Evolutionary conservation across 768 basidiomycete genomes (phyloP), one percentile per base, ranked within the genome.

Genomic region (Pleurotus tuber-regium): DNA sequence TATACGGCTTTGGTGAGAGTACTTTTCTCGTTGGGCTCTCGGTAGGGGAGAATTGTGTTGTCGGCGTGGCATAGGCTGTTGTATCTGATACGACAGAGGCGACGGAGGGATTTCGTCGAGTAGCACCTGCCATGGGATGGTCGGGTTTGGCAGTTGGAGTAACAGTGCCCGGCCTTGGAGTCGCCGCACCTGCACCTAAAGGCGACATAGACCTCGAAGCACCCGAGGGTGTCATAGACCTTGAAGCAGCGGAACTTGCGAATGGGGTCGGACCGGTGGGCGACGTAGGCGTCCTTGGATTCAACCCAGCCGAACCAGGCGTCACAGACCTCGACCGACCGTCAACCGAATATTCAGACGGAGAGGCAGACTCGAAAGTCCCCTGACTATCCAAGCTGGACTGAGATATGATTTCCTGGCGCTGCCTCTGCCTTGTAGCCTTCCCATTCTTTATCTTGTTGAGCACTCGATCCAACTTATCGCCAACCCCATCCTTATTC

Each of bases 391-490:
- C 67, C 7, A 57, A 54, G 51, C 64, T 62, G 54, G 49, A 2
- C 54, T 52, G 33, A 67, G 58, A 46, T 7, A 39, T 35, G 18
- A 42, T 56, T 7, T 48, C 51, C n/a, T n/a, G n/a, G 12, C 42
- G 48, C 35, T 48, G 36, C 46, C 38, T 39, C 24, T 28, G 43
- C 23, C 43, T n/a, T 30, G 43, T 23, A 40, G n/a, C 71, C 55
- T 78, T 82, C 31, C 79, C 84, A 53, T 75, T 83, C 69, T 83
- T 83, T 62, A 91, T 85, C 70, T 87, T 88, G 66, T 76, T 81
- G 43, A 91, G 73, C 8, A 91, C 84, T 2, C 88, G 79, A 52
- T 88, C 83, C 11, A 91, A 69, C 59, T 84, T 88, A 50, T 87
- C 87, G 2, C 77, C 81, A 33, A 84, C 67, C 2, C 76, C 82